Evolutionary conservation across 192 early-diverging fungal genomes (phyloP).

Genomic region (Rhizophlyctis rosea): DNA sequence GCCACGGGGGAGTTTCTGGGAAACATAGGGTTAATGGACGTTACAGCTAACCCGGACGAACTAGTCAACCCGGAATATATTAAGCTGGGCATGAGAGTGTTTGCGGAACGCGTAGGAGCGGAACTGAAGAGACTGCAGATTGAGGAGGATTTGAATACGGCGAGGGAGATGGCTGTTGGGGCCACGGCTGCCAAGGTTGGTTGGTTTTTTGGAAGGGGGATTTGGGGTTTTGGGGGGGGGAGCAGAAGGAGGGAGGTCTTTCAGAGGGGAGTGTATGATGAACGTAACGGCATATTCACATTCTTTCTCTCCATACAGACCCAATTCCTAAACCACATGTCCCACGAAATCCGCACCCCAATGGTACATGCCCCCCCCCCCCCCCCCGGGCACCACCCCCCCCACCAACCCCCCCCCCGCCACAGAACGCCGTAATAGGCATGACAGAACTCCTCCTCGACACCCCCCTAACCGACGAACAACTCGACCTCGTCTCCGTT

Average conservation of each 20-base stretch:
- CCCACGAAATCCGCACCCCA: not conserved
- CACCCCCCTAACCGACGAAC: not conserved
- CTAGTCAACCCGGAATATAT: conserved; percentile 5
- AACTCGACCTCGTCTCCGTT: conserved; percentile 4
- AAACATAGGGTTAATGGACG: conserved; percentile 13
- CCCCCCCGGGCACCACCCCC: not conserved
- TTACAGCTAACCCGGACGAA: not conserved
- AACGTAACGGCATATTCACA: no score
- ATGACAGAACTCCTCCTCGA: conserved; percentile 11
- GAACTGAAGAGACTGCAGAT: conserved; percentile 13
- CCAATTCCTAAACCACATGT: not conserved
- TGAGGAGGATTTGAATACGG: not conserved
- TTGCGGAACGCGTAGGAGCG: conserved; percentile 19
- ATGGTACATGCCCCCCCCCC: not conserved
- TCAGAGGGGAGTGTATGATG: no score
- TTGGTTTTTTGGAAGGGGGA: no score
- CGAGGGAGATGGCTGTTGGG: not conserved
- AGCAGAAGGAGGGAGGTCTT: no score
- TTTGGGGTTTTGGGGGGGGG: no score
- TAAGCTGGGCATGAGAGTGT: conserved; percentile 12
- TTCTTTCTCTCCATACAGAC: no score
- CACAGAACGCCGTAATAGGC: conserved; percentile 3
- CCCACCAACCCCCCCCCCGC: not conserved
- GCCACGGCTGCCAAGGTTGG: conserved; percentile 11
- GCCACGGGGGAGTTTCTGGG: conserved; percentile 13